phyloP scores from a whole-genome alignment of 306 rosid genomes.

The Medicago ruthenica region DNA sequence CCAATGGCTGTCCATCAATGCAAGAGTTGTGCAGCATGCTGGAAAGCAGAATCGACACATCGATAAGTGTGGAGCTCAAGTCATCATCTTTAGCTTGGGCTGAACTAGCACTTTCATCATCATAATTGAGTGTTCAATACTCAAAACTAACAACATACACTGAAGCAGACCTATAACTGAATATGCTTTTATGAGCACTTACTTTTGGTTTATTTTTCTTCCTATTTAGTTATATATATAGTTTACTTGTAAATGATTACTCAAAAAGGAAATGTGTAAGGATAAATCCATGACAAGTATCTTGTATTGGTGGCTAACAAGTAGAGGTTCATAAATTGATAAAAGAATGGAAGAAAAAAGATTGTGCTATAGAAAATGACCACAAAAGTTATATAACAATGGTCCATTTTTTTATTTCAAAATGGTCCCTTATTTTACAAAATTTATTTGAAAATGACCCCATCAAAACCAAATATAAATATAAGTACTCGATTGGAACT shows the following conservation, averaged over 20 bases:
- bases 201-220: slow-evolving; percentile 1
- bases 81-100: slow-evolving; percentile 87
- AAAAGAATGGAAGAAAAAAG: background rate
- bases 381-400: background rate
- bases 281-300: slow-evolving; percentile 49
- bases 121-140: slow-evolving; percentile 57
- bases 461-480: no score
- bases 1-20: slow-evolving; percentile 65
- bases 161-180: slow-evolving; percentile 58
- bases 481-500: no score
- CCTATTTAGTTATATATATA: slow-evolving; percentile 8
- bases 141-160: slow-evolving; percentile 59
- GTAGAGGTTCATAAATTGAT: slow-evolving; percentile 38
- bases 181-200: slow-evolving; percentile 44
- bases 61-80: slow-evolving; percentile 70
- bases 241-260: slow-evolving; percentile 67
- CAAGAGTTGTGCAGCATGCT: slow-evolving; percentile 67
- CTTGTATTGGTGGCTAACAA: slow-evolving; percentile 55
- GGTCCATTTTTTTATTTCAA: background rate
- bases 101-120: slow-evolving; percentile 86
- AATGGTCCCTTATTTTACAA: background rate
- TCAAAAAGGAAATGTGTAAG: slow-evolving; percentile 43
- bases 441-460: no score
- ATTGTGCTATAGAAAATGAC: background rate
- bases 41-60: slow-evolving; percentile 82